Evolutionary conservation across 2,329 filamentous ascomycete genomes (phyloP).

Genomic region (Metarhizium humberi): DNA sequence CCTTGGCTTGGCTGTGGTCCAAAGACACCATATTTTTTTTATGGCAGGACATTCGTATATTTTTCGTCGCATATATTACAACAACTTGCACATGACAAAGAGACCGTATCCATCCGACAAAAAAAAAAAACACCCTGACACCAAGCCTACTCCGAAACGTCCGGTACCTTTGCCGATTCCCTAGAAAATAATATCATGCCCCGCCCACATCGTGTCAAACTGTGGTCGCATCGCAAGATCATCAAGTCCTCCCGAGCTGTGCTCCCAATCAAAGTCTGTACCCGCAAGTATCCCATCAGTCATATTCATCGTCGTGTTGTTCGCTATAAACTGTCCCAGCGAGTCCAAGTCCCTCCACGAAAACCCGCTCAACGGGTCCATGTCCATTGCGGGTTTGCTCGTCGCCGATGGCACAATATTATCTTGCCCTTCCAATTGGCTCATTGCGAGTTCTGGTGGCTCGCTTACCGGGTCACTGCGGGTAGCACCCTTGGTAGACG

Average conservation of each 20-base stretch:
- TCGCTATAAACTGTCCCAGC: slow-evolving; percentile 42
- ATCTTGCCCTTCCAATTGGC: slow-evolving; percentile 12
- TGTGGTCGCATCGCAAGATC: slow-evolving; percentile 11
- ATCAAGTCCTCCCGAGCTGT: slow-evolving; percentile 11
- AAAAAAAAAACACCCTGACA: not conserved
- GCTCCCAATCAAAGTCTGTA: slow-evolving; percentile 17
- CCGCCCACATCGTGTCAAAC: slow-evolving; percentile 12
- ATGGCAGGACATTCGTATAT: no score
- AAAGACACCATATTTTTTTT: no score
- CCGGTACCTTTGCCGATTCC: not conserved
- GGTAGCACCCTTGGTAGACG: not conserved
- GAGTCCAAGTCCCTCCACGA: slow-evolving; percentile 54
- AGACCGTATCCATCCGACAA: not conserved
- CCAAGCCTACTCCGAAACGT: not conserved
- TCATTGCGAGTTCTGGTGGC: slow-evolving; percentile 15
- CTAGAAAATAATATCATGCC: slow-evolving; percentile 14
- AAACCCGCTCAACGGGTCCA: slow-evolving; percentile 43
- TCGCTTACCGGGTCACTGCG: slow-evolving; percentile 7
- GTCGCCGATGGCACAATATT: not conserved
- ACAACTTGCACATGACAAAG: no score
- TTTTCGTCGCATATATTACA: no score
- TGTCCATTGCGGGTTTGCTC: slow-evolving; percentile 19
- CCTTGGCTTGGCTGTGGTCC: no score
- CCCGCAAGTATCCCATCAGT: slow-evolving; percentile 17
- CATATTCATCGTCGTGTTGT: slow-evolving; percentile 13